Percentiles rank a stretch among this genome's conserved stretches.
Evolutionary conservation across 352 stramenopile genomes (phyloP).

Genomic region (Pilasporangium apinafurcum): DNA sequence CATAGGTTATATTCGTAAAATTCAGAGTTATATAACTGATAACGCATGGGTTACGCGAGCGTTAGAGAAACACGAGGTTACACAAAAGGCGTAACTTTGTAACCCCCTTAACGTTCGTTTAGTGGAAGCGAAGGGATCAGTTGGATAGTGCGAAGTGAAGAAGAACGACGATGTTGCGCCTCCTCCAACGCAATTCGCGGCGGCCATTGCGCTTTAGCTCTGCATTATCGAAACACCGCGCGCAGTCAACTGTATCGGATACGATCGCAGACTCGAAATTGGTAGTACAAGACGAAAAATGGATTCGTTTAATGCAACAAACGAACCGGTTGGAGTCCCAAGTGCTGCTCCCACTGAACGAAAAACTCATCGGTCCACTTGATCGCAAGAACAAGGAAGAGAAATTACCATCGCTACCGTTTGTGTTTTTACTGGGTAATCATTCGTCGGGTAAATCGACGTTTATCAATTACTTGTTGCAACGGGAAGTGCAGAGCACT

Average conservation of each 20-base stretch:
- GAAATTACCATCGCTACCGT: conserved; percentile 92
- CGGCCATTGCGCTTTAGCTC: no score
- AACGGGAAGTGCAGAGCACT: conserved; percentile 94
- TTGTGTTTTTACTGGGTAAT: conserved; percentile 99
- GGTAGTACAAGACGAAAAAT: conserved; percentile 60
- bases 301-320: conserved; percentile 79
- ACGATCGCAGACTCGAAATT: conserved; percentile 17
- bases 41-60: no score
- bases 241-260: conserved; percentile 12
- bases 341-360: conserved; percentile 77
- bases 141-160: no score
- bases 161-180: no score
- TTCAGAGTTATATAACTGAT: no score
- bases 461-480: conserved; percentile 99
- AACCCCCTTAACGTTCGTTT: no score
- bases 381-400: conserved; percentile 88
- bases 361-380: conserved; percentile 80
- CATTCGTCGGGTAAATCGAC: conserved; percentile 98
- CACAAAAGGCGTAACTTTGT: no score
- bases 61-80: no score
- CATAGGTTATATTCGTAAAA: no score
- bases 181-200: no score
- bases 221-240: no score
- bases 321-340: conserved; percentile 66
- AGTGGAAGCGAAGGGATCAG: no score